These are phyloP conservation scores for Rubroboletus satanas DNA, from an alignment of 768 basidiomycete genomes.

Conservation along the genomic window DNA sequence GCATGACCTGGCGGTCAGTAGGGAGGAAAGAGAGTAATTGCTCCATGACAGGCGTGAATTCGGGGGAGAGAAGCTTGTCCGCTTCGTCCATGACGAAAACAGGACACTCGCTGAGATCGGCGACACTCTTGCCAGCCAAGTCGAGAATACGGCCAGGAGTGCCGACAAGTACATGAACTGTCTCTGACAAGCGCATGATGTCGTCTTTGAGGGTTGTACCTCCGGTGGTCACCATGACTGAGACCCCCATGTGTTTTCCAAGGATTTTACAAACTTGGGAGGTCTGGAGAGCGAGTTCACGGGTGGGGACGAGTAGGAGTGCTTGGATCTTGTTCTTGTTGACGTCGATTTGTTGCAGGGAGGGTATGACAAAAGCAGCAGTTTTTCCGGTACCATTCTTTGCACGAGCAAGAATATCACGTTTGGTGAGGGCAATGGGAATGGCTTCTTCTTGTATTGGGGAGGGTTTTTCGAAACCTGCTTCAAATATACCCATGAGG, in stretches of 20 bases:
- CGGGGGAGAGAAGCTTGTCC: slow-evolving; percentile 94
- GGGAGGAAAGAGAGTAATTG: slow-evolving; percentile 86
- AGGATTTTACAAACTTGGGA: slow-evolving; percentile 98
- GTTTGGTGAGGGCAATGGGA: slow-evolving; percentile 87
- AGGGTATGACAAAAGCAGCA: slow-evolving; percentile 97
- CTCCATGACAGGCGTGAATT: slow-evolving; percentile 99
- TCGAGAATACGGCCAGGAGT: slow-evolving; percentile 96
- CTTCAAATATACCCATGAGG: slow-evolving; percentile 99
- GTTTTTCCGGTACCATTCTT: slow-evolving; percentile 99
- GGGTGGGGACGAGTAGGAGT: slow-evolving; percentile 94
- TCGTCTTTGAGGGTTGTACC: slow-evolving; percentile 98
- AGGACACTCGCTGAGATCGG: slow-evolving; percentile 89
- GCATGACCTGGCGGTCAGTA: slow-evolving; percentile 89
- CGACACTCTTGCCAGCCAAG: slow-evolving; percentile 87
- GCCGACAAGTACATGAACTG: slow-evolving; percentile 94
- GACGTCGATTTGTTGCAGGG: slow-evolving; percentile 89
- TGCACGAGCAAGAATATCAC: slow-evolving; percentile 92
- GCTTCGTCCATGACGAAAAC: slow-evolving; percentile 99
- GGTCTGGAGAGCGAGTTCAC: slow-evolving; percentile 96
- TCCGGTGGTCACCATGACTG: slow-evolving; percentile 99
- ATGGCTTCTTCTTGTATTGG: slow-evolving; percentile 99
- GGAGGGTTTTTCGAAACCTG: slow-evolving; percentile 93
- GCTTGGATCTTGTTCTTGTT: slow-evolving; percentile 88
- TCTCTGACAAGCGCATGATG: slow-evolving; percentile 84
- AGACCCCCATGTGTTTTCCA: slow-evolving; percentile 90